These are phyloP conservation scores for Thermoascus crustaceus DNA, from an alignment of 2,329 filamentous ascomycete species.

Conservation along the genomic window DNA sequence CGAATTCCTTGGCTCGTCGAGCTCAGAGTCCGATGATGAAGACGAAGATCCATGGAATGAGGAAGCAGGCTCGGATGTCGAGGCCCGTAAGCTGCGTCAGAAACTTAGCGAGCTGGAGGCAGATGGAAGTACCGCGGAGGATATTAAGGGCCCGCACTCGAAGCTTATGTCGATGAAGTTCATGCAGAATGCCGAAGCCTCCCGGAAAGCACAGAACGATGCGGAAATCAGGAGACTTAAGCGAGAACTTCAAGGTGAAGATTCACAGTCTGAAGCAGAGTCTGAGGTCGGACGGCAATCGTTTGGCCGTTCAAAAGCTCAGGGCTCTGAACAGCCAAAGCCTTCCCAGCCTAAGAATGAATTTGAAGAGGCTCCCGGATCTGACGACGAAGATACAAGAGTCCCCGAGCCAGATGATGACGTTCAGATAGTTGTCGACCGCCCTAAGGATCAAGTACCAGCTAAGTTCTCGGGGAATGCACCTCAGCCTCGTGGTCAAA, in stretches of 20 bases:
- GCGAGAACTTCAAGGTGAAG: constrained; percentile 58
- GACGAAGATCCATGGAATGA: constrained; percentile 53
- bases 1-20: constrained; percentile 41
- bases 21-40: constrained; percentile 56
- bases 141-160: constrained; percentile 44
- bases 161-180: constrained; percentile 81
- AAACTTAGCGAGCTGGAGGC: constrained; percentile 44
- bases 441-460: constrained; percentile 14
- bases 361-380: constrained; percentile 52
- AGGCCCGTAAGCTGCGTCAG: constrained; percentile 28
- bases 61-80: constrained; percentile 25
- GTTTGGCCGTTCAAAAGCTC: constrained; percentile 27
- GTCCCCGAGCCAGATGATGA: constrained; percentile 19
- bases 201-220: constrained; percentile 71
- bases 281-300: constrained; percentile 56
- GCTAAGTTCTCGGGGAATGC: constrained; percentile 13
- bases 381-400: constrained; percentile 37
- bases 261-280: constrained; percentile 47
- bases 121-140: constrained; percentile 33
- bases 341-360: constrained; percentile 39
- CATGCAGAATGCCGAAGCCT: constrained; percentile 81
- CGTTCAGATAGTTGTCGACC: constrained; percentile 28
- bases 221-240: constrained; percentile 62
- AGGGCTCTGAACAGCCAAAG: constrained; percentile 22
- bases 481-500: constrained; percentile 8